These are phyloP conservation scores for Candida takata DNA, from an alignment of 805 yeast genomes.

Conservation along the genomic window DNA sequence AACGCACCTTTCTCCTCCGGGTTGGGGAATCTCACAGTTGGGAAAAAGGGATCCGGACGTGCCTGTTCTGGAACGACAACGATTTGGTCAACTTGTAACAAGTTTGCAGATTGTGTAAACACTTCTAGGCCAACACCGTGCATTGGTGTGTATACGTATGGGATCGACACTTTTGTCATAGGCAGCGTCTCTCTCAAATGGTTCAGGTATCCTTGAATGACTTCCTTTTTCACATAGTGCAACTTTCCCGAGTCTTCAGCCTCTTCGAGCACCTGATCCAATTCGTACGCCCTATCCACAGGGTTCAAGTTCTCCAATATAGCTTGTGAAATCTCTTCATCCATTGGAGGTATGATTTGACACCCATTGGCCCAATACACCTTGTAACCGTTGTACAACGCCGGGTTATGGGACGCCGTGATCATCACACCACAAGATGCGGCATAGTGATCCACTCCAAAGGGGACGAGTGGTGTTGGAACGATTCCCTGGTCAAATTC, in stretches of 20 bases:
- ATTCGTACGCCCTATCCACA: constrained; percentile 46
- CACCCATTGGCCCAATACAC: constrained; percentile 93
- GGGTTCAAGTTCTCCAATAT: constrained; percentile 61
- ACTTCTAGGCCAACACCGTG: constrained; percentile 87
- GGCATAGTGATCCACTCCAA: constrained; percentile 53
- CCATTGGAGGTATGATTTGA: constrained; percentile 93
- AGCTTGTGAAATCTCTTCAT: constrained; percentile 55
- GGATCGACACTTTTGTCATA: constrained; percentile 21
- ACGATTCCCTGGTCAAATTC: constrained; percentile 30
- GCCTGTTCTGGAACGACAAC: constrained; percentile 55
- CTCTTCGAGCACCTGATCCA: constrained; percentile 29
- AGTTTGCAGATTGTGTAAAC: constrained; percentile 35
- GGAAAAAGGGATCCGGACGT: constrained; percentile 75
- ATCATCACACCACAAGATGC: constrained; percentile 88
- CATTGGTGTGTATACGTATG: constrained; percentile 85
- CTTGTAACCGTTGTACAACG: constrained; percentile 85
- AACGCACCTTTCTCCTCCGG: constrained; percentile 95
- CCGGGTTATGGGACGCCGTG: constrained; percentile 85
- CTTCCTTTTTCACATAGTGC: constrained; percentile 34
- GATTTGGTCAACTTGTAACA: constrained; percentile 29
- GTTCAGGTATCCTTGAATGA: constrained; percentile 35
- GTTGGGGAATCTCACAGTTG: constrained; percentile 85
- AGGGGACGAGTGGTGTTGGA: constrained; percentile 93
- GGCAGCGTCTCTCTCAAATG: constrained; percentile 30
- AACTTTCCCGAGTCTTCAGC: constrained; percentile 25